Conservation (phyloP, 495 filamentous ascomycete species). For the Xylaria intraflava region DNA sequence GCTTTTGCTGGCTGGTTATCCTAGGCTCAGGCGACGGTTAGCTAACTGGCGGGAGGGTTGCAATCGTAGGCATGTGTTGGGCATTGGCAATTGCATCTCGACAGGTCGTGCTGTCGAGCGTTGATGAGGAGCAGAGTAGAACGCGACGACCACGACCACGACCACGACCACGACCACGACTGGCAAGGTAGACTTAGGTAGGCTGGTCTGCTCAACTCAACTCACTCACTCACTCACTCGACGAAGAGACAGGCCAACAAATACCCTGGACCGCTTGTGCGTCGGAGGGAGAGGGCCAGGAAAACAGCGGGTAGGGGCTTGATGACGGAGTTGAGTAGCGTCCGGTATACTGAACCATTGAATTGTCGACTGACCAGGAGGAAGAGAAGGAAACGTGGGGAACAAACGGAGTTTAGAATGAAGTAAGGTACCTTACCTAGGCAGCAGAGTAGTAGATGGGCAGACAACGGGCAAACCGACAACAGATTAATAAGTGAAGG, state of each 20-base stretch:
- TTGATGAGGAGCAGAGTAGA: not conserved
- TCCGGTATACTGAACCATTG: not conserved
- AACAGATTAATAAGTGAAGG: not conserved
- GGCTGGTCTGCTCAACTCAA: not conserved
- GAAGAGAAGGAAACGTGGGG: not conserved
- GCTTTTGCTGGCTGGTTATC: not conserved
- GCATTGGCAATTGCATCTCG: not conserved
- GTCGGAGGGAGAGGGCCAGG: not conserved
- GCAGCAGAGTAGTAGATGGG: not conserved
- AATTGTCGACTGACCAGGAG: not conserved
- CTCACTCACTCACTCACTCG: constrained; percentile 2
- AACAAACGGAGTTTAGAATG: constrained; percentile 1
- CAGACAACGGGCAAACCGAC: not conserved
- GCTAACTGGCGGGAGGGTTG: not conserved
- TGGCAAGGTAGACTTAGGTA: not conserved
- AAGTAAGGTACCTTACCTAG: not conserved
- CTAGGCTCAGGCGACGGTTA: constrained; percentile 5
- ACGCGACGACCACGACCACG: not conserved
- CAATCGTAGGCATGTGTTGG: not conserved
- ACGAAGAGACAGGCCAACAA: not conserved
- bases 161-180: not conserved
- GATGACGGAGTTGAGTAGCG: not conserved
- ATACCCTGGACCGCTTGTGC: not conserved
- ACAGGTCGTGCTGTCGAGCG: not conserved
- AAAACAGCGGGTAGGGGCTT: not conserved